phyloP scores from a whole-genome alignment of 1,139 yeast genomes.

The Debaryomyces psychrophilus region DNA sequence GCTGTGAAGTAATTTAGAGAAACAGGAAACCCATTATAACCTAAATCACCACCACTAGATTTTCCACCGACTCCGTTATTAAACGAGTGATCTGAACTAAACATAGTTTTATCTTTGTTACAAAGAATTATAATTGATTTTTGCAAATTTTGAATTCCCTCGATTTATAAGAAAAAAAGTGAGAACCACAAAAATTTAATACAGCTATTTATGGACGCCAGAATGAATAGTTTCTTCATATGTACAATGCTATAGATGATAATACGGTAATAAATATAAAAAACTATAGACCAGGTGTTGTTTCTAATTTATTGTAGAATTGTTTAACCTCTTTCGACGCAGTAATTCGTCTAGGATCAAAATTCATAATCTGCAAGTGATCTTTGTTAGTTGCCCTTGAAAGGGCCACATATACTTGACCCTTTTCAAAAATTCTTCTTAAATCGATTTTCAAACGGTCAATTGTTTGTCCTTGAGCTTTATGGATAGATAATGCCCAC shows the following conservation, averaged over 20 bases:
- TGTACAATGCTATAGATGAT: not conserved
- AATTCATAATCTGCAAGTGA: constrained; percentile 72
- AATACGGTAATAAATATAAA: not conserved
- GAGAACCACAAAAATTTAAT: not conserved
- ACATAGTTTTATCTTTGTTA: not conserved
- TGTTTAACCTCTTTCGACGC: constrained; percentile 68
- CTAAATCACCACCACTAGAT: constrained; percentile 32
- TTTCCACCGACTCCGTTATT: not conserved
- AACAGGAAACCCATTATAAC: constrained; percentile 63
- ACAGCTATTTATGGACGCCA: not conserved
- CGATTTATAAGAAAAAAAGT: not conserved
- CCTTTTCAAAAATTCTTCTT: constrained; percentile 72
- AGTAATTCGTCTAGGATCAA: constrained; percentile 60
- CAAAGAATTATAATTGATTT: not conserved
- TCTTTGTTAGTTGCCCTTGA: constrained; percentile 84
- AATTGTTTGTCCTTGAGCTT: constrained; percentile 90
- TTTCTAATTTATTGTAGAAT: constrained; percentile 57
- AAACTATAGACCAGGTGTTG: not conserved
- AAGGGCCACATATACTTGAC: constrained; percentile 88
- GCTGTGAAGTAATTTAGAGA: constrained; percentile 79
- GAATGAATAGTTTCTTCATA: not conserved
- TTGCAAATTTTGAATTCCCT: not conserved
- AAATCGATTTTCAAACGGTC: constrained; percentile 78
- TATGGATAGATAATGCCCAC: constrained; percentile 91
- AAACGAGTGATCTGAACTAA: constrained; percentile 1